phyloP scores from a whole-genome alignment of 805 yeast genomes.

The Sugiyamaella qingdaonensis region DNA sequence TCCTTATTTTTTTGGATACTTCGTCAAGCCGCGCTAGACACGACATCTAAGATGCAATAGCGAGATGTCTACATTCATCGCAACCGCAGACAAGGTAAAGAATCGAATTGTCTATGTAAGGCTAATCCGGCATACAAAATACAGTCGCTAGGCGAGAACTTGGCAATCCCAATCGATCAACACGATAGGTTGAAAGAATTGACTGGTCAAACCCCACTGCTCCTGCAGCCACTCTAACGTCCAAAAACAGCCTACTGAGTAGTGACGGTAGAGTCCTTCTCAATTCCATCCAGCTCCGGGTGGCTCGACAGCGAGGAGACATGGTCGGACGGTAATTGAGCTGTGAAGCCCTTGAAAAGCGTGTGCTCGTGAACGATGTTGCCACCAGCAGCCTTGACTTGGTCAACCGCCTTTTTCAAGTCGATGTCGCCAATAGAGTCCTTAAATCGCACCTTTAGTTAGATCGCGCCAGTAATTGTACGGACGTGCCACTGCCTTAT shows the following conservation, averaged over 20 bases:
- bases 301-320: constrained; percentile 23
- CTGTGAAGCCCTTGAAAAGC: constrained; percentile 34
- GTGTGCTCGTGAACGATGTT: constrained; percentile 31
- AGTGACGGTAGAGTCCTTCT: constrained; percentile 30
- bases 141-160: no score
- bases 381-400: constrained; percentile 24
- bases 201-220: not conserved
- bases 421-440: constrained; percentile 20
- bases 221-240: not conserved
- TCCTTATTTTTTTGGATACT: constrained; percentile 31
- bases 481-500: no score
- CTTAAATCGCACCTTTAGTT: constrained; percentile 22
- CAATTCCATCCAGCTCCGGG: constrained; percentile 32
- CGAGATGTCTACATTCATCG: no score
- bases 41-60: no score
- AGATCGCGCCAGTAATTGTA: no score
- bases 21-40: no score
- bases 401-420: constrained; percentile 21
- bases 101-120: no score
- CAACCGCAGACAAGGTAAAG: no score
- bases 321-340: constrained; percentile 30
- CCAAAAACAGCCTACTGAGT: constrained; percentile 15
- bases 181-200: no score
- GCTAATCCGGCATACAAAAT: not conserved
- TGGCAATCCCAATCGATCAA: no score